Evolutionary conservation across 2,329 filamentous ascomycete species (phyloP), one percentile per base, ranked within the genome.

Genomic region (Aureobasidium sp.): DNA sequence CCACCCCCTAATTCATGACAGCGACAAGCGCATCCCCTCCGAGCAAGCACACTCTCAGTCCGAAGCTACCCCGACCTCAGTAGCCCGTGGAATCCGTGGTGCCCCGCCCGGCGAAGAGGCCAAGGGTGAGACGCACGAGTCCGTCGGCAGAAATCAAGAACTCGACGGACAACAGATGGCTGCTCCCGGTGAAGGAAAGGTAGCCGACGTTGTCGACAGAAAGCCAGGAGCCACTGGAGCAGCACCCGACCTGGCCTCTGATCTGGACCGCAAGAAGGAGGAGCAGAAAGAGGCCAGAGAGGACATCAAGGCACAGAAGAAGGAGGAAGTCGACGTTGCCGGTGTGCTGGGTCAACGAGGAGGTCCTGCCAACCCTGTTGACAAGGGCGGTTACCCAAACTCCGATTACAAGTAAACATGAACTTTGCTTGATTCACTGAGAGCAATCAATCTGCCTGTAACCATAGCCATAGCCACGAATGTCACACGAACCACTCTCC

Each of bases 261-360:
- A 79, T 71, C 66, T 80, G 66, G 78, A 80, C 12, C 70, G 76
- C 70, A 81, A 81, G 71, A 81, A 80, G 70, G 76, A 72, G 2
- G 78, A 80, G 71, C 78, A 81, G 67, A 71, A 74, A 9, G 73
- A 72, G 17, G 67, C 71, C 27, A 67, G 78, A 45, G 74, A 77
- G 58, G 71, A 69, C 22, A 70, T 77, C 37, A 71, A 79, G 68
- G 66, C 72, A 63, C 64, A 75, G 65, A 74, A 75, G 67, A 60
- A 69, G 62, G 63, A 73, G 44, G 66, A 72, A 22, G 70, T 73
- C 5, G 72, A 73, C 67, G 74, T 74, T 50, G 77, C 71, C 8
- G 78, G 78, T 11, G 70, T 75, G 3, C 64, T 77, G 58, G 78
- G 77, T 1, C 77, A 79, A 69, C 70, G 70, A 29, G 77, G 77